Base-by-base conservation (phyloP, 177 flowering plant species). In the Vitis hybrid region DNA sequence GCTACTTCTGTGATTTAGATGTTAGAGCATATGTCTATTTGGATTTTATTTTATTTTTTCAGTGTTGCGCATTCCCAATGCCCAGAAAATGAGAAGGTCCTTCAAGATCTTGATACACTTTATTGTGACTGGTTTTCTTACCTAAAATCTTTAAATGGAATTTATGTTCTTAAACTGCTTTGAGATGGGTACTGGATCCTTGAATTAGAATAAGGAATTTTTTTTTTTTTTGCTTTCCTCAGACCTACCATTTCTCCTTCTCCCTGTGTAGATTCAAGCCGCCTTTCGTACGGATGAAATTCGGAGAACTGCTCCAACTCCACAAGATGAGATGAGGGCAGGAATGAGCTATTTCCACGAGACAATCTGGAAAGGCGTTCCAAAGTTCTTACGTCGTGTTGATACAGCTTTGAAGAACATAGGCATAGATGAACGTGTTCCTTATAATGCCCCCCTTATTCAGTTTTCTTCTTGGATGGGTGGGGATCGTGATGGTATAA, bases 401-500 rank as follows among this genome's bases (percentile, higher is more conserved):
- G 98, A 91, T 76, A 93, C 98, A 10, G 97, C 98, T 55, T 81
- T 93, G 79, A 89, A 88, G 85, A 93, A 91, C 76, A 80, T 93
- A 3, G 98, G 98, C 63, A 91, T 93, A 14, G 84, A 90, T 63
- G 95, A 91, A 59, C 93, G 98, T 59, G 80, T 93, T 74, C 98
- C 98, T 19, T 91, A 91, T 72, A 93, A 91, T 82, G 95, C 97
- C 51, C 97, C 95, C 59, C 88, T 91, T 64, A 91, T 93, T 75
- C 95, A 90, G 51, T 93, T 90, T 71, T 90, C 96, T 72, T 92
- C 97, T 65, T 92, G 97, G 97, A 93, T 93, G 98, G 98, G 98
- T 72, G 98, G 98, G n/a, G 98, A 93, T 70, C 95, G 98, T 59
- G 98, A 93, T 83, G 98, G 98, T 93, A 87, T 22, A 51, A 55